Percentiles rank a stretch among this genome's conserved stretches.
phyloP scores from a whole-genome alignment of 2,329 filamentous ascomycete genomes.

The Claviceps capensis region DNA sequence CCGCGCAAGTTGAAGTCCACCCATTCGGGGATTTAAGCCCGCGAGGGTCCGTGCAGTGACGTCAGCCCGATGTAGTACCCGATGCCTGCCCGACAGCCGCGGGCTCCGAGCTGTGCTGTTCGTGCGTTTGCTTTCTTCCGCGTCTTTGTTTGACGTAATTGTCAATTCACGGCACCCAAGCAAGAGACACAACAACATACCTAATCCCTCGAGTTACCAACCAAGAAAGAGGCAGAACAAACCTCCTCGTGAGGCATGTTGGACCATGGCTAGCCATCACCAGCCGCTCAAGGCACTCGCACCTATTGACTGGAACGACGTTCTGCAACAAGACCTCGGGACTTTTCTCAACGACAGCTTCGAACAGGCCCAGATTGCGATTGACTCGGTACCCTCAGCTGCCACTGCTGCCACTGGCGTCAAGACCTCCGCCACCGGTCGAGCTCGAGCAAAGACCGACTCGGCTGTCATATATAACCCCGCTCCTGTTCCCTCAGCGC shows the following conservation, averaged over 20 bases:
- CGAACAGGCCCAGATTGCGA: conserved; percentile 51
- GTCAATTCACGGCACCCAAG: no score
- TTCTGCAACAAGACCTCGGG: conserved; percentile 33
- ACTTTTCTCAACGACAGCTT: conserved; percentile 47
- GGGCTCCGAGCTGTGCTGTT: no score
- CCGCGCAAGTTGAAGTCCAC: no score
- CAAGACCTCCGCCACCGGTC: conserved; percentile 25
- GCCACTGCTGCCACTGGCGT: conserved; percentile 17
- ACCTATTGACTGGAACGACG: conserved; percentile 38
- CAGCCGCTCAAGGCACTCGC: conserved; percentile 43
- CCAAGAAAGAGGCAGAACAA: background rate
- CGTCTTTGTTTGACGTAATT: no score
- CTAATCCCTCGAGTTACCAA: background rate
- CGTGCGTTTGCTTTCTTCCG: no score
- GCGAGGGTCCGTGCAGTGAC: no score
- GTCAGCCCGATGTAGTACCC: no score
- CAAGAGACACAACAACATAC: no score
- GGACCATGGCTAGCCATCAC: conserved; percentile 29
- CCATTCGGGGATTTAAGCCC: no score
- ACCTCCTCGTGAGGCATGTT: background rate
- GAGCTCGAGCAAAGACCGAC: conserved; percentile 41
- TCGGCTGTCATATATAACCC: conserved; percentile 37
- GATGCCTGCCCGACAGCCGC: no score
- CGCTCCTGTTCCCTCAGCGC: conserved; percentile 31
- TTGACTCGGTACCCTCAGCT: conserved; percentile 57